A percentile compares a stretch with the other conserved stretches of the same genome.
Evolutionary conservation across 805 yeast genomes (phyloP).

Genomic region (Lachancea cidri): DNA sequence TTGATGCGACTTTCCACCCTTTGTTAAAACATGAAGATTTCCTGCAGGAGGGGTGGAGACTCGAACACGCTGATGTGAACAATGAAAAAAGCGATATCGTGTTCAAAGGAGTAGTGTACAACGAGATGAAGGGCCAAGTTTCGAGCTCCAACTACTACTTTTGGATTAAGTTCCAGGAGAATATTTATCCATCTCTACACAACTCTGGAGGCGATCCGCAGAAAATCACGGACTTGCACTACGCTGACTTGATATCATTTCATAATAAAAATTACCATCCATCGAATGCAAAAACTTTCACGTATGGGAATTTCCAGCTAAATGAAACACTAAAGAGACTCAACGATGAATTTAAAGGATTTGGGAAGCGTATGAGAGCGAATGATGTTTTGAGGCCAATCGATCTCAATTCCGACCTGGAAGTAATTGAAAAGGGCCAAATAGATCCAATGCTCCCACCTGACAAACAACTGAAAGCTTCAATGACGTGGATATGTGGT

Average conservation of each 20-base stretch:
- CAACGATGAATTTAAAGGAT: conserved; percentile 43
- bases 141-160: conserved; percentile 82
- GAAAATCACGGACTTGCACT: conserved; percentile 64
- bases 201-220: conserved; percentile 95
- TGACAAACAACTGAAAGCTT: conserved; percentile 69
- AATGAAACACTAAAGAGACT: conserved; percentile 53
- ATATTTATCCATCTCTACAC: conserved; percentile 76
- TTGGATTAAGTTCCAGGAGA: conserved; percentile 78
- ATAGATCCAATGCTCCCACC: conserved; percentile 67
- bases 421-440: conserved; percentile 59
- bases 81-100: conserved; percentile 57
- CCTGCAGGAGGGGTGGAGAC: conserved; percentile 95
- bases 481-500: conserved; percentile 87
- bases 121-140: conserved; percentile 97
- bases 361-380: conserved; percentile 45
- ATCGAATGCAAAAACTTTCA: conserved; percentile 77
- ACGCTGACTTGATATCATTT: conserved; percentile 73
- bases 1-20: conserved; percentile 84
- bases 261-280: conserved; percentile 82
- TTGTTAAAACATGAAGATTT: conserved; percentile 74
- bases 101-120: conserved; percentile 94
- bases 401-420: conserved; percentile 31
- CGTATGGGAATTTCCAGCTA: conserved; percentile 78
- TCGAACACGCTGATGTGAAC: conserved; percentile 61
- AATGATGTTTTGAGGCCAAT: conserved; percentile 39